phyloP scores from a whole-genome alignment of 768 basidiomycete species.

The Suillus luteus region DNA sequence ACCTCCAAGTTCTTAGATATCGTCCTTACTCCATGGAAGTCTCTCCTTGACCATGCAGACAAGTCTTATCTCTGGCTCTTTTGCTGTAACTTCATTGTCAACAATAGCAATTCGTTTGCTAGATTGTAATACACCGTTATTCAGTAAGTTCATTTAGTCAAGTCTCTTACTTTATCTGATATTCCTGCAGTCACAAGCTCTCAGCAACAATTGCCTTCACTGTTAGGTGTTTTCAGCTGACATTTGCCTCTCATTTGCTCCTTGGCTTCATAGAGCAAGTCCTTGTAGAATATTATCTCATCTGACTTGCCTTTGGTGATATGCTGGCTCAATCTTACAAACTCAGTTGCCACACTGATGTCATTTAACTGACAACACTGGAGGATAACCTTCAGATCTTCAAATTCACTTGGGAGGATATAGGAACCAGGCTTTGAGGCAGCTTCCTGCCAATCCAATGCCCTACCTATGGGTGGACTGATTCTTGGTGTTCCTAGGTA shows the following conservation, averaged over 20 bases:
- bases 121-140: not conserved
- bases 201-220: not conserved
- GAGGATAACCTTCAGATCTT: not conserved
- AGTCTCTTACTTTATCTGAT: not conserved
- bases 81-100: not conserved
- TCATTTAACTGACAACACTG: not conserved
- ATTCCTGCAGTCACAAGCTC: not conserved
- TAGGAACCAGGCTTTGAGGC: not conserved
- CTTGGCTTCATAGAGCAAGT: not conserved
- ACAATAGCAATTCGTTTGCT: not conserved
- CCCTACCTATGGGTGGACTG: not conserved
- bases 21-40: not conserved
- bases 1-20: not conserved
- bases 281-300: not conserved
- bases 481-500: not conserved
- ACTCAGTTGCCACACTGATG: not conserved
- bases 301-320: not conserved
- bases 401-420: constrained; percentile 1
- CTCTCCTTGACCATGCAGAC: not conserved
- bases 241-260: not conserved
- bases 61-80: not conserved
- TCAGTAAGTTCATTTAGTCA: not conserved
- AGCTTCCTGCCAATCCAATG: constrained; percentile 7
- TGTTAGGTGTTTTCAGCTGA: not conserved
- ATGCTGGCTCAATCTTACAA: not conserved